Evolutionary conservation across 768 basidiomycete species (phyloP).

Genomic region (Lanmaoa pseudosensibilis): DNA sequence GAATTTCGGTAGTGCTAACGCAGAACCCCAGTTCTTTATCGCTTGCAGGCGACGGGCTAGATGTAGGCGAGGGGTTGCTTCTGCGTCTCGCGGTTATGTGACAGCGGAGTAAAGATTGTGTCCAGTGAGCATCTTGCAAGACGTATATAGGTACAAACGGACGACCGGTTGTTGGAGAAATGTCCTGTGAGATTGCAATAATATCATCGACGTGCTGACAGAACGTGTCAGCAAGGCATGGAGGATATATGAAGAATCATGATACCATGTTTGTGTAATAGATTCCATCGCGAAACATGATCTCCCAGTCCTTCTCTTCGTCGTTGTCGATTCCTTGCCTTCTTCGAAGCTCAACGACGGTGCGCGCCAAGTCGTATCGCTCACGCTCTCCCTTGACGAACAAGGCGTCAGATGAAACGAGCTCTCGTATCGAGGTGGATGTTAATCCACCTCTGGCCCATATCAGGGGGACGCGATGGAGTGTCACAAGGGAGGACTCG

Average conservation of each 20-base stretch:
- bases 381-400: constrained; percentile 79
- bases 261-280: constrained; percentile 86
- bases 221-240: not conserved
- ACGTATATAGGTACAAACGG: constrained; percentile 67
- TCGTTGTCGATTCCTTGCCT: constrained; percentile 49
- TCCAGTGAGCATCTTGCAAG: constrained; percentile 81
- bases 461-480: constrained; percentile 47
- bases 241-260: not conserved
- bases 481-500: constrained; percentile 12
- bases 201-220: constrained; percentile 79
- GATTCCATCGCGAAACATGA: constrained; percentile 73
- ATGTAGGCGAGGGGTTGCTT: constrained; percentile 29
- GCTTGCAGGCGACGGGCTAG: constrained; percentile 37
- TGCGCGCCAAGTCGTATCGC: constrained; percentile 74
- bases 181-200: constrained; percentile 68
- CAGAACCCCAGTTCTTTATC: constrained; percentile 70
- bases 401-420: constrained; percentile 75
- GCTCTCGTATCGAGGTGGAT: constrained; percentile 70
- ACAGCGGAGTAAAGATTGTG: constrained; percentile 63
- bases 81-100: constrained; percentile 47
- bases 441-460: constrained; percentile 76
- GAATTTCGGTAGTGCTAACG: constrained; percentile 54
- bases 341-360: constrained; percentile 73
- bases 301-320: constrained; percentile 71
- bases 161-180: constrained; percentile 66